Evolutionary conservation across 495 filamentous ascomycete species (phyloP), one percentile per base, ranked within the genome.

Genomic region (Lasiosphaeria hispida): DNA sequence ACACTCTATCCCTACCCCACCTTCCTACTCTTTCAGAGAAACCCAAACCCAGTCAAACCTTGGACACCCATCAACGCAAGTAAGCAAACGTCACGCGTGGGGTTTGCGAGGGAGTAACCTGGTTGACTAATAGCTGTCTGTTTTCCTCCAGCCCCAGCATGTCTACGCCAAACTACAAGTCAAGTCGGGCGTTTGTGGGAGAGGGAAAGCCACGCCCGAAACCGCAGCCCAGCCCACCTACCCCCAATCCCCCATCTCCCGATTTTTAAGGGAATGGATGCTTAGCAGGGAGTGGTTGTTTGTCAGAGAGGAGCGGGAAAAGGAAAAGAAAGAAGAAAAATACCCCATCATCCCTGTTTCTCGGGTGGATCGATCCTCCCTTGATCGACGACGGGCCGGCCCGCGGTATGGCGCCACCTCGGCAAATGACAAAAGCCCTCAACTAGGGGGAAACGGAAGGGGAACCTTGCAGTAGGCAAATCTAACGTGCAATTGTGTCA

Each of bases 181-280:
- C 19, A 37, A 44, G 39, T 33, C 50, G 10, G n/a, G 42, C 37
- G 19, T 48, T 14, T 6, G 49, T 23, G 10, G 37, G 18, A 9
- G 38, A 38, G 42, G 60, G 53, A 11, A 71, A 66, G 55, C 69
- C 69, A 10, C 61, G 63, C 33, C 69, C 69, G 13, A 59, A 59
- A 17, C 69, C 69, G 13, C 62, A 56, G 41, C 69, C 69, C 10
- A 52, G 10, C 15, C 69, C 69, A 18, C 69, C 69, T 3, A 65
- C 63, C 1, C 69, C 69, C 1, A 67, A 71, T 33, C 69, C 69
- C 17, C 69, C 69, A 10, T 53, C 63, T 47, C 64, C 66, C 17
- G 59, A 52, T 9, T 60, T 54, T 23, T 66, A 57, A 48, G 15
- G 13, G 34, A 0, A 19, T 33, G 13, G 14, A 4, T 15, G 19